Evolutionary conservation across 805 yeast genomes (phyloP).

Genomic region (Ogataea methanolica): DNA sequence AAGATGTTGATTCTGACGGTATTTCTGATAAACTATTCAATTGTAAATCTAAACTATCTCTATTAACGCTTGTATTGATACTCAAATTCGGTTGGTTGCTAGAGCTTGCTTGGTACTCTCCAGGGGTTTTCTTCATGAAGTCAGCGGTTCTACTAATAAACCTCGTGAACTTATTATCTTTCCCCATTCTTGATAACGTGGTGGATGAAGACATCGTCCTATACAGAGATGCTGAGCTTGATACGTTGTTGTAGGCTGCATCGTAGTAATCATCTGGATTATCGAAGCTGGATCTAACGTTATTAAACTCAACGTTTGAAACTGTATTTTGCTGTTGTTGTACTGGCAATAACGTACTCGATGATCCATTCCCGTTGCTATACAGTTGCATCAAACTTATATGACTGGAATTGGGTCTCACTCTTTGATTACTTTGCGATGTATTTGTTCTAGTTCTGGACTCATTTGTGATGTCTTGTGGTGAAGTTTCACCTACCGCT

Average conservation of each 20-base stretch:
- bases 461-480: too few species aligned
- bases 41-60: neutral
- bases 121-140: constrained; percentile 18
- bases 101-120: constrained; percentile 4
- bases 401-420: neutral
- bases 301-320: constrained; percentile 31
- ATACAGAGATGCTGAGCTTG: constrained; percentile 7
- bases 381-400: constrained; percentile 1
- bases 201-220: constrained; percentile 20
- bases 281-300: constrained; percentile 21
- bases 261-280: neutral
- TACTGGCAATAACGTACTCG: constrained; percentile 14
- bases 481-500: too few species aligned
- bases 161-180: constrained; percentile 21
- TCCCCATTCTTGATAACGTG: constrained; percentile 16
- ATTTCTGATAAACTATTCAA: neutral
- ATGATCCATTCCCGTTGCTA: constrained; percentile 11
- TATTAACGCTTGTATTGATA: neutral
- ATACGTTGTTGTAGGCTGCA: neutral
- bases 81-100: neutral
- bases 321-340: constrained; percentile 19
- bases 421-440: neutral
- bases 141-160: constrained; percentile 18
- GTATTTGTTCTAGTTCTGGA: too few species aligned
- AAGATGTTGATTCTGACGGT: constrained; percentile 1